phyloP scores from a whole-genome alignment of 768 basidiomycete species.

The Naganishia onofrii region DNA sequence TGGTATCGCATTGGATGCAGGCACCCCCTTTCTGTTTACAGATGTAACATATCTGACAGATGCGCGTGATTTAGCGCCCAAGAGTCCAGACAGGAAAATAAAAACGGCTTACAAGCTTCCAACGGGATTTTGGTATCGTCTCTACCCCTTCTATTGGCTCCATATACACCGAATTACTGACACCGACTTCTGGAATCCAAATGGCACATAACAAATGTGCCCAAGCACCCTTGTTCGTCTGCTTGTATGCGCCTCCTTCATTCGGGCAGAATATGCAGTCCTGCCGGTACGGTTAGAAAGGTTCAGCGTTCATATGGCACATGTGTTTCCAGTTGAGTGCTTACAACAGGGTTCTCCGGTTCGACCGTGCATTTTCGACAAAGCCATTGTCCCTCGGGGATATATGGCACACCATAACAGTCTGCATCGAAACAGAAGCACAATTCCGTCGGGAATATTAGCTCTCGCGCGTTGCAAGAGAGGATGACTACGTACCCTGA shows the following conservation, averaged over 20 bases:
- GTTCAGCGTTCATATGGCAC: not conserved
- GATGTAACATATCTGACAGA: slow-evolving; percentile 62
- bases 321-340: slow-evolving; percentile 44
- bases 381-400: slow-evolving; percentile 98
- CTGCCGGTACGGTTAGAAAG: not conserved
- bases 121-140: slow-evolving; percentile 79
- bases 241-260: slow-evolving; percentile 97
- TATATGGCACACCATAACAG: slow-evolving; percentile 98
- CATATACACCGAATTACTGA: slow-evolving; percentile 95
- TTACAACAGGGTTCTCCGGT: slow-evolving; percentile 89
- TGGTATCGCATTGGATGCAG: slow-evolving; percentile 92
- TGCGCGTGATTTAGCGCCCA: too few species aligned
- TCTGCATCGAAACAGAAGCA: slow-evolving; percentile 58
- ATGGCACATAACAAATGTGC: slow-evolving; percentile 94
- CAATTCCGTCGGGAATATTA: not conserved
- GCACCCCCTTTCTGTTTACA: slow-evolving; percentile 69
- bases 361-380: slow-evolving; percentile 98
- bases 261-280: slow-evolving; percentile 88
- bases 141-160: slow-evolving; percentile 92
- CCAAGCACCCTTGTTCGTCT: slow-evolving; percentile 74
- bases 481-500: slow-evolving; percentile 65
- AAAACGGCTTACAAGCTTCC: slow-evolving; percentile 74
- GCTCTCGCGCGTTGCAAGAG: not conserved
- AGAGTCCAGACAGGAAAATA: slow-evolving; percentile 8
- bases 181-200: slow-evolving; percentile 91